Base-by-base conservation (phyloP, 1,284 basidiomycete species). In the Paramarasmius palmivorus region DNA sequence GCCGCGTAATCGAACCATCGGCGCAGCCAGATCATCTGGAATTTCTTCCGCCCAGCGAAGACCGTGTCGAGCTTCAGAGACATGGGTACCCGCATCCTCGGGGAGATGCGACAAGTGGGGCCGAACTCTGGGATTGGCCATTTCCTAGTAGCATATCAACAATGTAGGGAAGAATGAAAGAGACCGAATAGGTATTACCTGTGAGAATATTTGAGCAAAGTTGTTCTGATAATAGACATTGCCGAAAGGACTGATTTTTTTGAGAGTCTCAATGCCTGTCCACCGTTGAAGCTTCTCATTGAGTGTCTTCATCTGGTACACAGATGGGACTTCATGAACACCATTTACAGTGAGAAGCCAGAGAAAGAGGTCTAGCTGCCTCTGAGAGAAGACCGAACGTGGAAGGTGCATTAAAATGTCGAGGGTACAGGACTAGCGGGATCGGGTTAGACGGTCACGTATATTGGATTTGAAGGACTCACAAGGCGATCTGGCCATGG, bases 341-440 rank as follows among this genome's bases (percentile, higher is more conserved):
- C 62, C 55, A 42, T 66, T 67, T 6, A 65, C 57, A 3, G 49
- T 48, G 10, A 72, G 56, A 2, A 69, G 51, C 69, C 68, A 73
- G 0, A 66, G 56, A 25, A 73, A 63, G 0, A 71, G 49, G 36
- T 72, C 69, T 3, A 69, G 59, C 45, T 72, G 68, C 2, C 58
- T 54, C 1, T 65, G 56, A 0, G 68, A 72, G 42, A 72, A 72
- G 3, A 65, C 63, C 1, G 70, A 72, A 2, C 65, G 62, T 1
- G 70, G 70, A 0, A 73, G 60, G 49, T 71, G 69, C 63, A 66
- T 69, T 0, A 72, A 37, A 8, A 70, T 61, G 41, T 73, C 68
- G 0, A 73, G 53, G 1, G 67, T 65, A 68, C 70, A 2, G 65
- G 62, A 69, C 29, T 32, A 32, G 7, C 12, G n/a, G n/a, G n/a